These are phyloP conservation scores for Tricladium varicosporioides DNA, from an alignment of 2,329 filamentous ascomycete genomes.

Conservation along the genomic window DNA sequence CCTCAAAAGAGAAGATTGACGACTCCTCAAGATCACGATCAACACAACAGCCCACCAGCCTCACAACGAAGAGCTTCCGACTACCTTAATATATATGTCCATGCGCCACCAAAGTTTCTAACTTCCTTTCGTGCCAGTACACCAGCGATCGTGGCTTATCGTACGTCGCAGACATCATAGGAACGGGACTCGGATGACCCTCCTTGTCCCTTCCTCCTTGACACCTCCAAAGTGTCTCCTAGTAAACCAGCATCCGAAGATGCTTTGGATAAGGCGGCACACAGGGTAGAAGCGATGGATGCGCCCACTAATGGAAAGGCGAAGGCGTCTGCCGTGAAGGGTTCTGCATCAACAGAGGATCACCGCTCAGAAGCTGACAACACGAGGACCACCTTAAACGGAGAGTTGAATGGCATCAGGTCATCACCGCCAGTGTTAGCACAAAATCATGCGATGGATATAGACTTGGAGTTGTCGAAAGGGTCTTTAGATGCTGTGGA, in stretches of 20 bases:
- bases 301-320: constrained; percentile 21
- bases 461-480: constrained; percentile 17
- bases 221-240: constrained; percentile 35
- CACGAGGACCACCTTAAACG: constrained; percentile 17
- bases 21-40: constrained; percentile 12
- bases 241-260: constrained; percentile 30
- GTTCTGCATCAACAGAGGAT: constrained; percentile 21
- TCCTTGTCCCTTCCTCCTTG: constrained; percentile 31
- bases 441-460: constrained; percentile 22
- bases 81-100: constrained; percentile 9
- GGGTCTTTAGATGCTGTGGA: constrained; percentile 14
- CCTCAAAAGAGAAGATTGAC: background rate
- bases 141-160: background rate
- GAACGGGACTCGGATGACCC: constrained; percentile 32
- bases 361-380: constrained; percentile 22
- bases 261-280: constrained; percentile 29
- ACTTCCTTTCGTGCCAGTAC: constrained; percentile 12
- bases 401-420: constrained; percentile 28
- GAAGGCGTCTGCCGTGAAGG: constrained; percentile 23
- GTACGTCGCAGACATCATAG: constrained; percentile 2
- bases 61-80: background rate
- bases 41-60: background rate
- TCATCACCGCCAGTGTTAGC: constrained; percentile 31
- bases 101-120: constrained; percentile 4
- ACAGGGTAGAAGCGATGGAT: constrained; percentile 35